phyloP scores from a whole-genome alignment of 2,329 filamentous ascomycete species.

The Arthroderma sp. region DNA sequence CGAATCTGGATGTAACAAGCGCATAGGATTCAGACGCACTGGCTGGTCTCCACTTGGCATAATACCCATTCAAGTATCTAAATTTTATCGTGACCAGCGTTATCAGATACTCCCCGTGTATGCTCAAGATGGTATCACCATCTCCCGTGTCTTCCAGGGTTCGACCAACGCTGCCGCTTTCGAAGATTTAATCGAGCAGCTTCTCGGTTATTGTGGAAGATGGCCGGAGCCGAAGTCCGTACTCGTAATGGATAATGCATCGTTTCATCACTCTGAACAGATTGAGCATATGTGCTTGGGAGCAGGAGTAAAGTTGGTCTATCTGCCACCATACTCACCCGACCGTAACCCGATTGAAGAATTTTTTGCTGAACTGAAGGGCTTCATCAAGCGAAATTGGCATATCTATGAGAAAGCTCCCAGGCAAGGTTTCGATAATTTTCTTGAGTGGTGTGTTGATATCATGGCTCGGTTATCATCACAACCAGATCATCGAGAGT shows the following conservation, averaged over 20 bases:
- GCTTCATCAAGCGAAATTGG: conserved; percentile 21
- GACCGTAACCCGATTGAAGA: conserved; percentile 27
- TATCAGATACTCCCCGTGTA: conserved; percentile 23
- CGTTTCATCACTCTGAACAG: conserved; percentile 8
- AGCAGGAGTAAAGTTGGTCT: conserved; percentile 8
- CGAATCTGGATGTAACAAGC: conserved; percentile 27
- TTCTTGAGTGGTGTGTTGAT: conserved; percentile 18
- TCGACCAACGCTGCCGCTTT: conserved; percentile 20
- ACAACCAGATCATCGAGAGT: no score
- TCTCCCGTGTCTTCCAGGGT: conserved; percentile 16
- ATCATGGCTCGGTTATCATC: no score
- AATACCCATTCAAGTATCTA: conserved; percentile 14
- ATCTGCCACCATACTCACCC: conserved; percentile 25
- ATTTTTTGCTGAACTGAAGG: conserved; percentile 25
- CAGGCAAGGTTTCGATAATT: conserved; percentile 14
- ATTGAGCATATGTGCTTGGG: conserved; percentile 9
- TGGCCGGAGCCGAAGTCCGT: conserved; percentile 22
- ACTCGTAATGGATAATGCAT: conserved; percentile 17
- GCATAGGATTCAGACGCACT: conserved; percentile 20
- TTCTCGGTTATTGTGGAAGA: conserved; percentile 17
- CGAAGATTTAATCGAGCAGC: conserved; percentile 20
- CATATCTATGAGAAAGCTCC: conserved; percentile 12
- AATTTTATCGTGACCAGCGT: conserved; percentile 14
- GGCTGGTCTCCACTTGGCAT: conserved; percentile 24
- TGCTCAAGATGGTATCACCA: conserved; percentile 18